Evolutionary conservation across 169 alveolate species (phyloP), one percentile per base, ranked within the genome.

Genomic region (Plasmodium gallinaceum): DNA sequence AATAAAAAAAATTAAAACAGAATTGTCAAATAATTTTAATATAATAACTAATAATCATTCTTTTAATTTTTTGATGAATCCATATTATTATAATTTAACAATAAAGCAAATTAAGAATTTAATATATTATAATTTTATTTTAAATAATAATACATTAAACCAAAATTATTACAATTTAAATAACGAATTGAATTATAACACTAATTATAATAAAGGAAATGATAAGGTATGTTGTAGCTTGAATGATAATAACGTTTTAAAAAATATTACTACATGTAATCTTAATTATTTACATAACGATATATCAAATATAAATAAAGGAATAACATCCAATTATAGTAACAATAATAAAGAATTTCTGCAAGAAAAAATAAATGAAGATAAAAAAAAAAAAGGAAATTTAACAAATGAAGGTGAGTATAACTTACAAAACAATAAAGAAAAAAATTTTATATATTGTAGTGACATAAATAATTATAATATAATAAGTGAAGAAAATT

Each of bases 21-120:
- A 76, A 14, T 54, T 76, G 3, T 18, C 62, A 18, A 76, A 24
- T 7, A 62, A 64, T 22, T 76, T 62, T 12, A 76, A 61, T 39
- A 64, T 57, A 16, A 5, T 51, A 7, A 20, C 64, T 12, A 74
- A 76, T 46, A 76, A 61, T n/a, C 76, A 76, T 14, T 62, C 69
- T 4, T 76, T 76, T 20, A 76, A 76, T 14, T 76, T 76, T 18
- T 37, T 76, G 6, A 43, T 76, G 70, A 76, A 76, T 22, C 88
- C 88, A 5, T 76, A 54, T 42, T 76, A 76, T 54, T 76, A 76
- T 57, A 62, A 76, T 48, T 64, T 76, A 69, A 76, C 88, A 0
- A 16, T 76, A 10, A 76, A 64, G 1, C 88, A 76, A 57, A 76
- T 76, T 7, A 45, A 64, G 14, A 62, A 76, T 61, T 46, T 76